phyloP scores from a whole-genome alignment of 116 monocot genomes.

The Papilionanthe hybrid region DNA sequence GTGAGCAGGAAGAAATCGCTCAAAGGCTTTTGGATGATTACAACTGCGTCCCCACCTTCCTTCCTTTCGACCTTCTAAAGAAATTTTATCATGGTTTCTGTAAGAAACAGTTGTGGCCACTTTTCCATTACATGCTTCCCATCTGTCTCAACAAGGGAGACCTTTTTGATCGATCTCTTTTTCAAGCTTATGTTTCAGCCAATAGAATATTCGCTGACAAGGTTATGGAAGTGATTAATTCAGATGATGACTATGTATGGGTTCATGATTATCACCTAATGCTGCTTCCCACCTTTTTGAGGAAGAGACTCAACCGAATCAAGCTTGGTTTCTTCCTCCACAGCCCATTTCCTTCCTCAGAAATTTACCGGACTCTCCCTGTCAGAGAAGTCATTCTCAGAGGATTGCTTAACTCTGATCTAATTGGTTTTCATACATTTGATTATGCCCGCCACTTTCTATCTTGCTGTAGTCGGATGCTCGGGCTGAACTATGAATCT shows the following conservation, averaged over 20 bases:
- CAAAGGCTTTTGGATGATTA: slow-evolving; percentile 49
- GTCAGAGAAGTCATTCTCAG: slow-evolving; percentile 20
- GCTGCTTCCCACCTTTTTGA: slow-evolving; percentile 20
- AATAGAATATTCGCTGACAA: slow-evolving; percentile 20
- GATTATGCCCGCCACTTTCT: slow-evolving; percentile 27
- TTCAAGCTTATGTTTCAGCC: slow-evolving; percentile 16
- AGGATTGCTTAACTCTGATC: slow-evolving; percentile 17
- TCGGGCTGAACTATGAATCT: slow-evolving; percentile 19
- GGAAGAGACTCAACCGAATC: slow-evolving; percentile 12
- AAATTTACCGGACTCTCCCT: slow-evolving; percentile 18
- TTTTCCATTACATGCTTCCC: slow-evolving; percentile 22
- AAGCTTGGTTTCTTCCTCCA: slow-evolving; percentile 28
- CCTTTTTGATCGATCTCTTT: slow-evolving; percentile 13
- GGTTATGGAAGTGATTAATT: slow-evolving; percentile 18
- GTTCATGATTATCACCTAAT: slow-evolving; percentile 28
- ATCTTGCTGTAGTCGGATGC: slow-evolving; percentile 20
- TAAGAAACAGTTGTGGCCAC: slow-evolving; percentile 21
- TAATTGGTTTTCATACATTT: slow-evolving; percentile 26
- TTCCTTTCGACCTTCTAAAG: slow-evolving; percentile 8
- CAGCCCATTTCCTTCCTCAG: slow-evolving; percentile 21
- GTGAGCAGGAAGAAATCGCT: slow-evolving; percentile 34
- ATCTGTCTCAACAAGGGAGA: slow-evolving; percentile 3
- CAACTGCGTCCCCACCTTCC: slow-evolving; percentile 18
- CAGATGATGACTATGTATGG: slow-evolving; percentile 22
- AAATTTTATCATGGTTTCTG: slow-evolving; percentile 23